phyloP scores from a whole-genome alignment of 257 asterid species.

The Sherardia arvensis region DNA sequence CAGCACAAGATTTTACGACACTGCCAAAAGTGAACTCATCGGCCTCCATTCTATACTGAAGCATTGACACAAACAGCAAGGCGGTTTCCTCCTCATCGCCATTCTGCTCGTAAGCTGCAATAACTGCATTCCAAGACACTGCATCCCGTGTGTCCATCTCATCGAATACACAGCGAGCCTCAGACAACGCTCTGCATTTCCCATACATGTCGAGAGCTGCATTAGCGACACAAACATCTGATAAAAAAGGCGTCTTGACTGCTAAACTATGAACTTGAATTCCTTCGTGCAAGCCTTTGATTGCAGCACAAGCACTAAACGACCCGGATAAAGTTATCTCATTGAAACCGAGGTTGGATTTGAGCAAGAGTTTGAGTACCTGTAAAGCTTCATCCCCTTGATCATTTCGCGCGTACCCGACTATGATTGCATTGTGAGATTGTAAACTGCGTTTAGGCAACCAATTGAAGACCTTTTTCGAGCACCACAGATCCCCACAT shows the following conservation, averaged over 20 bases:
- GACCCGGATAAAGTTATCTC: slow-evolving; percentile 77
- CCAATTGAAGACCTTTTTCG: slow-evolving; percentile 49
- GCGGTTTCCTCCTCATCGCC: slow-evolving; percentile 39
- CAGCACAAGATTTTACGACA: slow-evolving; percentile 80
- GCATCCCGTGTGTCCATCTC: slow-evolving; percentile 70
- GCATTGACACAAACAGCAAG: slow-evolving; percentile 47
- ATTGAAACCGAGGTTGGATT: slow-evolving; percentile 56
- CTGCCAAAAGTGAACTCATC: slow-evolving; percentile 91
- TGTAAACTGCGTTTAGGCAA: slow-evolving; percentile 55
- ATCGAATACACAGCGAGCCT: slow-evolving; percentile 52
- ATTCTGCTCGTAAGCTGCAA: slow-evolving; percentile 84
- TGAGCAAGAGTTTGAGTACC: slow-evolving; percentile 42
- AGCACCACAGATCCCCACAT: slow-evolving; percentile 40
- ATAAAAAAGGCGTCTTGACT: slow-evolving; percentile 39
- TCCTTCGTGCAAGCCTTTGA: slow-evolving; percentile 47
- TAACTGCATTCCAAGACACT: slow-evolving; percentile 78
- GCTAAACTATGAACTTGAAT: slow-evolving; percentile 67
- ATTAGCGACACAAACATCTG: slow-evolving; percentile 60
- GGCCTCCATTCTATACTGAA: slow-evolving; percentile 59
- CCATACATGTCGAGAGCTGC: slow-evolving; percentile 86
- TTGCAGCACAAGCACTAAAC: slow-evolving; percentile 58
- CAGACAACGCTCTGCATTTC: slow-evolving; percentile 53
- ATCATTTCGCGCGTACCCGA: slow-evolving; percentile 64
- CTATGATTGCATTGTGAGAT: slow-evolving; percentile 69
- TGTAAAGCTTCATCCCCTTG: slow-evolving; percentile 49